Percentiles rank a stretch among this genome's conserved stretches.
Conservation (phyloP, 2,329 filamentous ascomycete species). For the Fonsecaea pugnacius region DNA sequence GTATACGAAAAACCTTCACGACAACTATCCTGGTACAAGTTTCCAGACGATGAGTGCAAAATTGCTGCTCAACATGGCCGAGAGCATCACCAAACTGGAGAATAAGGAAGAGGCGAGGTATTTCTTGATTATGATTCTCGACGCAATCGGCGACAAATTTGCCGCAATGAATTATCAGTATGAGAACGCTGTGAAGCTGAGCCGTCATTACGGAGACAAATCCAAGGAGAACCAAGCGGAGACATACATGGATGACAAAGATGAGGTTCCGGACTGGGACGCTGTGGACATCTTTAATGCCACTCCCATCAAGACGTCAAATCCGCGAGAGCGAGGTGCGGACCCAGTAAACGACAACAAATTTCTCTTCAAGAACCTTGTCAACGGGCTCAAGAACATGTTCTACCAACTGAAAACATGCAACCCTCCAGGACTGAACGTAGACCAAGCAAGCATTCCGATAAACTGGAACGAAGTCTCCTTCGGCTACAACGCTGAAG, state of each 20-base stretch:
- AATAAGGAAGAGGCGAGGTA: conserved; percentile 94
- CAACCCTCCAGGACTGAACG: conserved; percentile 70
- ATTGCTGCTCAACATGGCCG: conserved; percentile 94
- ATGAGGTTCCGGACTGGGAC: conserved; percentile 87
- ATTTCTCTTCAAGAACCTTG: conserved; percentile 93
- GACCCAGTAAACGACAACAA: conserved; percentile 97
- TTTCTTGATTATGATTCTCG: conserved; percentile 94
- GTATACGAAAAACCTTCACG: conserved; percentile 93
- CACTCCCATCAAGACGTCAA: conserved; percentile 93
- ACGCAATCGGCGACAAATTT: conserved; percentile 98
- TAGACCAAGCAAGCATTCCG: conserved; percentile 79
- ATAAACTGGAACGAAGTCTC: conserved; percentile 94
- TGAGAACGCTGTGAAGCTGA: conserved; percentile 90
- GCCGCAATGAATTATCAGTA: conserved; percentile 97
- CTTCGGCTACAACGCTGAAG: conserved; percentile 94
- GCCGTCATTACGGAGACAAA: conserved; percentile 73
- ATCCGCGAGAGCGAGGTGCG: conserved; percentile 81
- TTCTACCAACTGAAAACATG: conserved; percentile 94
- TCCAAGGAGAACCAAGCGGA: conserved; percentile 68
- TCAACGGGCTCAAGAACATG: conserved; percentile 93
- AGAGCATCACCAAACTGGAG: conserved; percentile 91
- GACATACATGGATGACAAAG: conserved; percentile 81
- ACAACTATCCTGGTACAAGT: conserved; percentile 94
- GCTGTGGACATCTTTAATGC: conserved; percentile 97
- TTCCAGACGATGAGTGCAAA: conserved; percentile 99